Evolutionary conservation across 2,329 filamentous ascomycete genomes (phyloP), one percentile per base, ranked within the genome.

Genomic region (Tolypocladium pustulatum): DNA sequence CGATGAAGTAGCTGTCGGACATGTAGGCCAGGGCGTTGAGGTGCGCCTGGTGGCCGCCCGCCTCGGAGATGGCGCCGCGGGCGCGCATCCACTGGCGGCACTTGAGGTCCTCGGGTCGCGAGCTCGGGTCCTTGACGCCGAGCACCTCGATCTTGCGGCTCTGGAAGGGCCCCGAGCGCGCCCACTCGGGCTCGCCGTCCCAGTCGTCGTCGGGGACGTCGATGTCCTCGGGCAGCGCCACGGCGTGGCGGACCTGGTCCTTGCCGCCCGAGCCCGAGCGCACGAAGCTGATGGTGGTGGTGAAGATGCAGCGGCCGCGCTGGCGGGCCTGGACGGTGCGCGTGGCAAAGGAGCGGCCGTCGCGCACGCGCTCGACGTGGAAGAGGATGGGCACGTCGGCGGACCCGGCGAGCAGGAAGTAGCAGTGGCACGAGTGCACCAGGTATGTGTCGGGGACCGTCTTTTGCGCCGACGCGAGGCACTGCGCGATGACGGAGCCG

Each of bases 341-440:
- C 41, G 94, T 97, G 58, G 90, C 87, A 72, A 92, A 99, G 56
- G 88, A 92, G 60, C 88, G 86, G 10, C 94, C 94, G 70, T 96
- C 91, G 58, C 94, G 87, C 54, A 99, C 91, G 57, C 90, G 84
- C 77, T 97, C 94, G 54, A 99, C 94, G 70, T 97, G 90, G 77
- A 96, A 97, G 62, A 97, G 81, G 64, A 97, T 89, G 37, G 94
- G 93, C 22, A 94, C 87, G 61, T 88, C 84, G 15, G 85, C 81
- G 68, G 93, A 89, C 34, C 94, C 94, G 5, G 93, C 92, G 2
- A 97, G 85, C 38, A 99, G 86, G 73, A 99, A 99, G 78, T 97
- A 99, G 82, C 94, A 97, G 81, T 99, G 94, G 89, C 96, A 97
- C 69, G 88, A 93, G 78, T 99, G 94, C 55, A 94, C 85, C 60